Evolutionary conservation across 768 basidiomycete genomes (phyloP).

Genomic region (Suillus alpinus): DNA sequence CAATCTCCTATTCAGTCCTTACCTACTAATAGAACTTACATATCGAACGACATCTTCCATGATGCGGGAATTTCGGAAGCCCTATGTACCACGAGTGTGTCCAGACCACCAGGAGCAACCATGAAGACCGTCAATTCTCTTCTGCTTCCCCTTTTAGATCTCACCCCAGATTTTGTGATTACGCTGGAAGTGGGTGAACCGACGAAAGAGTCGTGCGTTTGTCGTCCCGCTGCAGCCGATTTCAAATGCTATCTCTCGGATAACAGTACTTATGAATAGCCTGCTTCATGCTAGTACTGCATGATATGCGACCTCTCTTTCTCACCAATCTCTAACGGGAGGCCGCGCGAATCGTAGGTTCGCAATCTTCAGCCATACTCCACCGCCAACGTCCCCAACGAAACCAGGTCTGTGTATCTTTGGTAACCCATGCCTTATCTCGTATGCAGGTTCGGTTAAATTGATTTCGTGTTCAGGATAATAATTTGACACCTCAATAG

Average conservation of each 20-base stretch:
- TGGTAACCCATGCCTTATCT: neutral
- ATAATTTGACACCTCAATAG: neutral
- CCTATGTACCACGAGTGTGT: neutral
- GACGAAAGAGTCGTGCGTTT: neutral
- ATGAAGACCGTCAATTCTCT: neutral
- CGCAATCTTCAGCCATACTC: neutral
- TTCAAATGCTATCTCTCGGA: constrained; percentile 2
- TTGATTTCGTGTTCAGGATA: neutral
- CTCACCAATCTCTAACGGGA: neutral
- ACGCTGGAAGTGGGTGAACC: neutral
- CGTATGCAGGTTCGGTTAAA: constrained; percentile 1
- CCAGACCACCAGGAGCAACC: neutral
- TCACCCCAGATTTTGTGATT: constrained; percentile 3
- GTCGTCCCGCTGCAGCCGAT: neutral
- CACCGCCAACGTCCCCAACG: neutral
- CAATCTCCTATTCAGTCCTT: neutral
- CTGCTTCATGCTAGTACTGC: neutral
- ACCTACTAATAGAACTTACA: neutral
- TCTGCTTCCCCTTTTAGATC: neutral
- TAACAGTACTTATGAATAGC: neutral
- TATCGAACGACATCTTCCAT: constrained; percentile 1
- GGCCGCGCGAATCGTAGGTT: neutral
- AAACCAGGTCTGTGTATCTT: neutral
- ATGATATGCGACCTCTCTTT: neutral
- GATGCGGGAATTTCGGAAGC: neutral